These are phyloP conservation scores for Exophiala dermatitidis DNA, from an alignment of 2,329 filamentous ascomycete genomes.

Conservation along the genomic window DNA sequence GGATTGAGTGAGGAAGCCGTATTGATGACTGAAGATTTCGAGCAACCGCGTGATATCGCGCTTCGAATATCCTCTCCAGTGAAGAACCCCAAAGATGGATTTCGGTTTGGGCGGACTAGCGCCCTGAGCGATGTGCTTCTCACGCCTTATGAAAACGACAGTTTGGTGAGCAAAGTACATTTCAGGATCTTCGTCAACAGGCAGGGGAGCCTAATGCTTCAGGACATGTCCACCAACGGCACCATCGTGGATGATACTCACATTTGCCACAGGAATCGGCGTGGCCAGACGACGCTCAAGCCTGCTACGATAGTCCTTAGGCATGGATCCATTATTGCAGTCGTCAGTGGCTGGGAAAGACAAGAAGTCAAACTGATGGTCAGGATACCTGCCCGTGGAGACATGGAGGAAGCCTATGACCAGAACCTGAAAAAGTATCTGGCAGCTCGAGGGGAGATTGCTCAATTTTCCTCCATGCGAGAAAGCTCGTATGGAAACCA, in stretches of 20 bases:
- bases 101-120: conserved; percentile 75
- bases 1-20: conserved; percentile 37
- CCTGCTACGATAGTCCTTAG: conserved; percentile 56
- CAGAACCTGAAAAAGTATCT: conserved; percentile 65
- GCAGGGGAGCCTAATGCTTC: conserved; percentile 81
- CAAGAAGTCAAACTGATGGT: conserved; percentile 76
- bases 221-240: conserved; percentile 93
- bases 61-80: conserved; percentile 68
- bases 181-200: conserved; percentile 88
- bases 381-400: conserved; percentile 70
- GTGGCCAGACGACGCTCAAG: conserved; percentile 13
- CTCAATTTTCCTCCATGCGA: conserved; percentile 28
- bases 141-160: conserved; percentile 60
- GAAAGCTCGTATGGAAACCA: conserved; percentile 57
- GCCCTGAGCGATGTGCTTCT: conserved; percentile 65
- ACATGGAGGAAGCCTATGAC: conserved; percentile 59
- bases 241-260: conserved; percentile 72
- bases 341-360: conserved; percentile 46
- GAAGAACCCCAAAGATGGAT: conserved; percentile 64
- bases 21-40: conserved; percentile 28
- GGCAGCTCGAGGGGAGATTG: conserved; percentile 26
- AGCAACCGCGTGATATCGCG: conserved; percentile 56
- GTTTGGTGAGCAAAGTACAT: conserved; percentile 85
- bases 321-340: conserved; percentile 65
- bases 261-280: conserved; percentile 42